These are phyloP conservation scores for Triglochin maritima DNA, from an alignment of 106 monocot genomes.

Conservation along the genomic window DNA sequence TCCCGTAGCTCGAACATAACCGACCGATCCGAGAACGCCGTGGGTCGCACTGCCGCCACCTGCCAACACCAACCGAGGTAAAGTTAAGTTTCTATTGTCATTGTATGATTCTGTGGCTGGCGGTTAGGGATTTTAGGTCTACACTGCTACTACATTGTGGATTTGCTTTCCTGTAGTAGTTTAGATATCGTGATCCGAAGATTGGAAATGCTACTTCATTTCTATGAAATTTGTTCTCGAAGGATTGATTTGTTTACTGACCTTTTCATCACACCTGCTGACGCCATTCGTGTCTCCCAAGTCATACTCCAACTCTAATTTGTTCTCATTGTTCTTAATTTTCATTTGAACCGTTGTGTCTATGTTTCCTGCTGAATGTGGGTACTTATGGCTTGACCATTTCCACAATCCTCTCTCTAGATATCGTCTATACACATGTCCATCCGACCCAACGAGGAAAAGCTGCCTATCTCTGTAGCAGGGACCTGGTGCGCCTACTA, in stretches of 20 bases:
- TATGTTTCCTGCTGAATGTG: slow-evolving; percentile 11
- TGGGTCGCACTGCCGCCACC: slow-evolving; percentile 60
- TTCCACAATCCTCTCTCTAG: slow-evolving; percentile 48
- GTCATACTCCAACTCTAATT: background rate
- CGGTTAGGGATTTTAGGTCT: too few relatives aligned
- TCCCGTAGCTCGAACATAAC: slow-evolving; percentile 71
- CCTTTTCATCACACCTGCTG: slow-evolving; percentile 56
- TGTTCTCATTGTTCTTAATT: background rate
- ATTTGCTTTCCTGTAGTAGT: too few relatives aligned
- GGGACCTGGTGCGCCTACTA: slow-evolving; percentile 62
- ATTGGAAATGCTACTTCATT: background rate
- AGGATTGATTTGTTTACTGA: slow-evolving; percentile 4
- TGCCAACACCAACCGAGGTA: slow-evolving; percentile 20
- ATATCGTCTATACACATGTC: slow-evolving; percentile 49
- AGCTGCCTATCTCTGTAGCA: slow-evolving; percentile 40
- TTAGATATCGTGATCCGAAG: background rate
- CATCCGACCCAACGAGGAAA: slow-evolving; percentile 75
- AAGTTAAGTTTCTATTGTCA: too few relatives aligned
- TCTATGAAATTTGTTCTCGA: background rate
- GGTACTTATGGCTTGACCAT: slow-evolving; percentile 51
- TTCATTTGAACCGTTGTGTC: background rate
- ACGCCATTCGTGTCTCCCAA: background rate
- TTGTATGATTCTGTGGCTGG: too few relatives aligned
- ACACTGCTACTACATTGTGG: too few relatives aligned
- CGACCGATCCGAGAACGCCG: slow-evolving; percentile 63